Conservation (phyloP, 805 yeast genomes). For the Huiozyma naganishii region DNA sequence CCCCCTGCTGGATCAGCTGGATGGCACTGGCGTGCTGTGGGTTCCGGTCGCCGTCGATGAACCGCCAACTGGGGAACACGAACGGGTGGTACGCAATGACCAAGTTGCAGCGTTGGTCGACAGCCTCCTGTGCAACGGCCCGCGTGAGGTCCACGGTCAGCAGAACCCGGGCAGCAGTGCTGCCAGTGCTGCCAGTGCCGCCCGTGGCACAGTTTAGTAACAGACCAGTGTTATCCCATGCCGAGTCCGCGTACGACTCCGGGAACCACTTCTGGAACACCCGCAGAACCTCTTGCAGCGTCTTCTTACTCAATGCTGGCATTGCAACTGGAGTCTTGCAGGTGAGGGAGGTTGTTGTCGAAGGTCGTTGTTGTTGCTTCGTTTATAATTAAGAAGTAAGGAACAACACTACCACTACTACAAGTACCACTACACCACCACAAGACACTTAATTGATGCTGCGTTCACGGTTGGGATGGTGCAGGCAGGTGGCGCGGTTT, state of each 20-base stretch:
- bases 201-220: slow-evolving; percentile 55
- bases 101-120: slow-evolving; percentile 40
- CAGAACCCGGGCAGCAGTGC: slow-evolving; percentile 30
- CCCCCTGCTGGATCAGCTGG: slow-evolving; percentile 59
- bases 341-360: not conserved
- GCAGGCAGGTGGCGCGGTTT: not conserved
- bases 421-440: not conserved
- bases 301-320: slow-evolving; percentile 6
- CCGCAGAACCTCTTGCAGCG: slow-evolving; percentile 37
- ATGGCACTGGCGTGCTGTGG: slow-evolving; percentile 77
- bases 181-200: slow-evolving; percentile 8
- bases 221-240: slow-evolving; percentile 96
- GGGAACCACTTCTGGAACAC: slow-evolving; percentile 74
- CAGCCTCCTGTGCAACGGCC: slow-evolving; percentile 78
- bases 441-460: too few relatives aligned
- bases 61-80: slow-evolving; percentile 78
- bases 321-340: not conserved
- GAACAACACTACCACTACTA: not conserved
- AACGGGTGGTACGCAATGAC: slow-evolving; percentile 91
- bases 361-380: not conserved
- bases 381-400: not conserved
- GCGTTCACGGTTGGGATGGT: not conserved
- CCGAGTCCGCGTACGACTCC: slow-evolving; percentile 60
- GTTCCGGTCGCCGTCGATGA: slow-evolving; percentile 45
- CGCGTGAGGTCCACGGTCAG: slow-evolving; percentile 80